These are phyloP conservation scores for Tetradesmus lagerheimii DNA, from an alignment of 139 green algal genomes.

Conservation along the genomic window DNA sequence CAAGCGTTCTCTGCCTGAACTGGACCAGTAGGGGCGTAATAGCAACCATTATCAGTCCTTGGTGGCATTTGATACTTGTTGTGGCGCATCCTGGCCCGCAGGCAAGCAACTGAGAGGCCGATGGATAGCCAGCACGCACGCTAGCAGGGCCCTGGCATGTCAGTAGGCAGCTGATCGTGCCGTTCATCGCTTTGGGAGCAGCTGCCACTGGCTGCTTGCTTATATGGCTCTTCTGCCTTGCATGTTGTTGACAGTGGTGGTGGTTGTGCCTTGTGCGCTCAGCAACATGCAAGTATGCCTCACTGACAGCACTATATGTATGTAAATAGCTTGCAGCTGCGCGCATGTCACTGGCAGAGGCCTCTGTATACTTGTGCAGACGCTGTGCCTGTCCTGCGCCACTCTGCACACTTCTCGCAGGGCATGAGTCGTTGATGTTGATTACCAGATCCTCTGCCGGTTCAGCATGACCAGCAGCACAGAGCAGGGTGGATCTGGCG, in stretches of 20 bases:
- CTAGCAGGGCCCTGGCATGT: background rate
- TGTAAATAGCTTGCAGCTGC: background rate
- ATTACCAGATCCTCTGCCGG: background rate
- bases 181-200: background rate
- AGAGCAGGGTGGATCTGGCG: background rate
- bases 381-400: background rate
- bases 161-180: background rate
- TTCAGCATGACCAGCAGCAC: slow-evolving; percentile 4
- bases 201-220: background rate
- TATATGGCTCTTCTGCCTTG: background rate
- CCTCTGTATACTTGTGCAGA: background rate
- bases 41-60: background rate
- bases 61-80: background rate
- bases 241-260: slow-evolving; percentile 1
- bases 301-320: background rate
- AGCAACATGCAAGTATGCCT: background rate
- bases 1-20: background rate
- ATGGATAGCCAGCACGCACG: background rate
- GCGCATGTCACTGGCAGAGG: background rate
- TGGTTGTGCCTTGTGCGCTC: background rate
- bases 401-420: background rate
- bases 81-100: background rate
- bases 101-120: background rate
- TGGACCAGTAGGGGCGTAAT: background rate
- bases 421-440: background rate